Conservation (phyloP, 495 filamentous ascomycete species). For the Penicillium canescens region DNA sequence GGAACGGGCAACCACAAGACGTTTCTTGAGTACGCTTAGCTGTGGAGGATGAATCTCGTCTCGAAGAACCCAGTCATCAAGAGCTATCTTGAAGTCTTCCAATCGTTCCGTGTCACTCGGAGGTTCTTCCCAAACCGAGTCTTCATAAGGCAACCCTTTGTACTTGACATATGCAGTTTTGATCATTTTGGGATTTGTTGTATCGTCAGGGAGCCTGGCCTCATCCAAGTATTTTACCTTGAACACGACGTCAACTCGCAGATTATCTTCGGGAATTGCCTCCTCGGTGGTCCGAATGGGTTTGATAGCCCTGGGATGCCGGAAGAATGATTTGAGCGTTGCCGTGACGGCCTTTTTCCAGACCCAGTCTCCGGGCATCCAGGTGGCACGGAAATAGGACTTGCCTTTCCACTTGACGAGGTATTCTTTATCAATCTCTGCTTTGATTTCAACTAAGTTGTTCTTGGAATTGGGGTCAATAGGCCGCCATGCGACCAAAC, state of each 20-base stretch:
- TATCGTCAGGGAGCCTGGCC: slow-evolving; percentile 21
- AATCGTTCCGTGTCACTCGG: slow-evolving; percentile 72
- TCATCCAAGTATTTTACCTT: slow-evolving; percentile 64
- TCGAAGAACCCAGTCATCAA: slow-evolving; percentile 78
- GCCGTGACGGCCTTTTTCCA: slow-evolving; percentile 63
- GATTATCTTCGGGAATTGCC: slow-evolving; percentile 80
- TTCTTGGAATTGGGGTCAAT: slow-evolving; percentile 49
- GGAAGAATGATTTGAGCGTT: slow-evolving; percentile 76
- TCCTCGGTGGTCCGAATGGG: slow-evolving; percentile 73
- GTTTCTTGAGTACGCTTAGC: slow-evolving; percentile 52
- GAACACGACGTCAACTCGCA: slow-evolving; percentile 86
- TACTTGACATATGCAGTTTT: slow-evolving; percentile 77
- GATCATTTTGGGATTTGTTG: slow-evolving; percentile 47
- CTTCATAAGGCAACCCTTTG: slow-evolving; percentile 92
- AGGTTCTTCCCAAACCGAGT: slow-evolving; percentile 84
- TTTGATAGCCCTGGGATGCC: slow-evolving; percentile 58
- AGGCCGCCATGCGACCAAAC: slow-evolving; percentile 91
- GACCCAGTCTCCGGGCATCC: slow-evolving; percentile 89
- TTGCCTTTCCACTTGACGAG: slow-evolving; percentile 81
- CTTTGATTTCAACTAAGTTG: slow-evolving; percentile 50
- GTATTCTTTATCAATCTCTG: slow-evolving; percentile 81
- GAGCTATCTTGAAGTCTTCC: slow-evolving; percentile 79
- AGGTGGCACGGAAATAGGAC: slow-evolving; percentile 77
- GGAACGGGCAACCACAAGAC: slow-evolving; percentile 59
- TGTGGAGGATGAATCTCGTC: slow-evolving; percentile 64